Percentiles rank a stretch among this genome's conserved stretches.
phyloP scores from a whole-genome alignment of 108 stramenopile genomes.

The Nitzschia palea region DNA sequence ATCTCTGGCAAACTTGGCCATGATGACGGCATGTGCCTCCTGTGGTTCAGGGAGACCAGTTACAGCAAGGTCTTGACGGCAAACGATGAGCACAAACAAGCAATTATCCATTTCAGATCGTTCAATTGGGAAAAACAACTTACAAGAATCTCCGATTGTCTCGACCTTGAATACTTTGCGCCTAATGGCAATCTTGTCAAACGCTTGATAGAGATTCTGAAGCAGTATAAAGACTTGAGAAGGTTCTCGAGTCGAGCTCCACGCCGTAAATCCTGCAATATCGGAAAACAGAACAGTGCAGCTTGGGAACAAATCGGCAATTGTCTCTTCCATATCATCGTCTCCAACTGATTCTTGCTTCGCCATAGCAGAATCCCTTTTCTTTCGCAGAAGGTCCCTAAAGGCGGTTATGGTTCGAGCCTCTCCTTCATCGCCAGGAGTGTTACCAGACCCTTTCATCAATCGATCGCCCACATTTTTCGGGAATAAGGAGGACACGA shows the following conservation, averaged over 20 bases:
- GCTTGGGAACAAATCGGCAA: constrained; percentile 20
- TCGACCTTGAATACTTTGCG: too few species aligned
- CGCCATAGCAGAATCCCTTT: background rate
- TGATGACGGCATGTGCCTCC: constrained; percentile 11
- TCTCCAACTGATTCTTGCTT: background rate
- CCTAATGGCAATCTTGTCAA: constrained; percentile 29
- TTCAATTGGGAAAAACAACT: background rate
- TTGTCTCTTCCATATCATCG: background rate
- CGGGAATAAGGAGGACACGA: constrained; percentile 31
- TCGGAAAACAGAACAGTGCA: constrained; percentile 55
- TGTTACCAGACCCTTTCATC: background rate
- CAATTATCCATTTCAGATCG: background rate
- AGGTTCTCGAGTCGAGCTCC: constrained; percentile 46
- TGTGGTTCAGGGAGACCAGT: constrained; percentile 13
- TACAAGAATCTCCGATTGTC: constrained; percentile 1
- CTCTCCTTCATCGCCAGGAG: background rate
- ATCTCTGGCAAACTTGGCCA: constrained; percentile 22
- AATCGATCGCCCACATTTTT: background rate
- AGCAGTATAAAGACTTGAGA: constrained; percentile 53
- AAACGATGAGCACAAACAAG: background rate
- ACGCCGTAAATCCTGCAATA: constrained; percentile 41
- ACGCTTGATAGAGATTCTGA: constrained; percentile 40
- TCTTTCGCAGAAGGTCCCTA: background rate
- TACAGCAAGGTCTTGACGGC: constrained; percentile 8
- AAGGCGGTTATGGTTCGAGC: background rate